Evolutionary conservation across 768 basidiomycete species (phyloP).

Genomic region (Lactarius sp.): DNA sequence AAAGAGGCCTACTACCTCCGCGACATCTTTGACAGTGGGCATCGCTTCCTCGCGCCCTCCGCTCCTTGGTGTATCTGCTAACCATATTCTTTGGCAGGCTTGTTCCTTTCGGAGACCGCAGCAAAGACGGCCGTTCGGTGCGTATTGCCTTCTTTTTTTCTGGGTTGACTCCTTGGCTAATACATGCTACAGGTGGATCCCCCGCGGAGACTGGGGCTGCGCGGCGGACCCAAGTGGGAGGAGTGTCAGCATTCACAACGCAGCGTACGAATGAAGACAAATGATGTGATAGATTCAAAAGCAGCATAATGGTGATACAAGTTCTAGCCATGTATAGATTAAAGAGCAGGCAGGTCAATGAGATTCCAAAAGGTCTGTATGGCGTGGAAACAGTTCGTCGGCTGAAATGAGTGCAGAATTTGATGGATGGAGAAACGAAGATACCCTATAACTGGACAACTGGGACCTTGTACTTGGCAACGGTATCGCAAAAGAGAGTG

Average conservation of each 20-base stretch:
- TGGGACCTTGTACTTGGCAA: conserved; percentile 21
- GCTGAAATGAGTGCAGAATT: conserved; percentile 24
- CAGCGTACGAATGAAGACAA: conserved; percentile 55
- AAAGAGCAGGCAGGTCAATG: conserved; percentile 28
- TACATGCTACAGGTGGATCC: conserved; percentile 65
- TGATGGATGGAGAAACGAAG: conserved; percentile 9
- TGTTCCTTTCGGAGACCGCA: conserved; percentile 83
- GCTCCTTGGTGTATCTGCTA: background rate
- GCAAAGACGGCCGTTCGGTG: conserved; percentile 89
- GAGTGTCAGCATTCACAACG: conserved; percentile 92
- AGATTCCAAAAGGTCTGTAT: conserved; percentile 24
- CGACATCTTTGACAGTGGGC: conserved; percentile 81
- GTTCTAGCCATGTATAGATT: conserved; percentile 30
- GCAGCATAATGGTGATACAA: conserved; percentile 34
- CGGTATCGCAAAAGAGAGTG: conserved; percentile 27
- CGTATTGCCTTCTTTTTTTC: conserved; percentile 29
- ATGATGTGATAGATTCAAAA: conserved; percentile 20
- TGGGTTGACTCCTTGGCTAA: background rate
- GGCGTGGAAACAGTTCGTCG: conserved; percentile 18
- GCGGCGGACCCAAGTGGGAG: conserved; percentile 91
- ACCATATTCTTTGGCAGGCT: conserved; percentile 37
- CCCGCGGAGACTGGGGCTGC: conserved; percentile 96
- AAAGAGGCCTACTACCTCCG: conserved; percentile 95
- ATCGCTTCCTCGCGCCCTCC: conserved; percentile 11
- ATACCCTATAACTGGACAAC: conserved; percentile 10